Base-by-base conservation (phyloP, 2,329 filamentous ascomycete genomes). In the Sarocladium brachiariae region DNA sequence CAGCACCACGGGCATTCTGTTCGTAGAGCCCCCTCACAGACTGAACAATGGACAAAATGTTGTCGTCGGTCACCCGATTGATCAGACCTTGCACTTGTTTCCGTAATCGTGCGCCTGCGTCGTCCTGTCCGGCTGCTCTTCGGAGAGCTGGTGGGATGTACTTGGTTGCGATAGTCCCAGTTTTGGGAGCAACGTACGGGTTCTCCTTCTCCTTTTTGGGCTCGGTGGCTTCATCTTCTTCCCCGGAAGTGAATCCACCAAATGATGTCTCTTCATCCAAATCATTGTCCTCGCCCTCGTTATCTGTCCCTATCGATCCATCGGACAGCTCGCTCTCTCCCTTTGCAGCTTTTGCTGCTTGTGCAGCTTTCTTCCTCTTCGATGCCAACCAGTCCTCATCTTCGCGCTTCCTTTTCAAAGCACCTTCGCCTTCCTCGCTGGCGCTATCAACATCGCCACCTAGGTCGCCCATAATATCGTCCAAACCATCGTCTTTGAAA, bases 61-160 rank as follows among this genome's bases (percentile, higher is more conserved):
- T 97, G 33, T 89, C 83, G 63, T 97, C 92, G 0, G 93, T 96
- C 27, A 99, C 75, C 62, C 92, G 86, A 66, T 99, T 99, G 62
- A 99, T 78, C 16, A 93, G 77, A 62, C 93, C 92, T 64, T 97
- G 90, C 0, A 89, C 76, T 61, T 95, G 89, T 54, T 89, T 82
- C 52, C 83, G 83, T 47, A 99, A 71, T 34, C 86, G 83, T 11
- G 75, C 74, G 45, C 87, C 72, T 37, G 78, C 72, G 63, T 95
- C 87, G 1, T 78, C 76, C 55, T 87, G 83, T 1, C 77, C 74
- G 2, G 78, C 68, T 30, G 77, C 71, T 57, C 78, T 83, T 43
- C 90, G 81, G 50, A 93, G 71, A 1, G 91, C 95, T 2, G 92
- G 93, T 1, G 93, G 92, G 2, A 96, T 77, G 59, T 99, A 99